Percentiles rank a stretch among this genome's conserved stretches.
phyloP scores from a whole-genome alignment of 148 eudicot species.

The Oxyria digyna region DNA sequence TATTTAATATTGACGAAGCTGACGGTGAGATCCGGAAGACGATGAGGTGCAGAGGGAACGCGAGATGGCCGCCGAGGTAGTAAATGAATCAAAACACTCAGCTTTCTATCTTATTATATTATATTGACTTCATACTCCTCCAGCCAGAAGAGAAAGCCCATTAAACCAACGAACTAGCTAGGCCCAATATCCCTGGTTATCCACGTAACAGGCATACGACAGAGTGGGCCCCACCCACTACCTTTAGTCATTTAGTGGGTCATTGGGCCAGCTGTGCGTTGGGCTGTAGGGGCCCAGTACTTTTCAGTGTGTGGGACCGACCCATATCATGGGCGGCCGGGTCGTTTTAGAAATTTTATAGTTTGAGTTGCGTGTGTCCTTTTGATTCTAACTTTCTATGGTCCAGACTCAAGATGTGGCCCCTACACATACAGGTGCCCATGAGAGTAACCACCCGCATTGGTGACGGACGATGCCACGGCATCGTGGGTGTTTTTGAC shows the following conservation, averaged over 20 bases:
- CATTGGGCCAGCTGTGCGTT: constrained; percentile 4
- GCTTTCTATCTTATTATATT: no score
- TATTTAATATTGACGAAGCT: no score
- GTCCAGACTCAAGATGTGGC: neutral
- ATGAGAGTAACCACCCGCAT: no score
- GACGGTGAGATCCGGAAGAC: no score
- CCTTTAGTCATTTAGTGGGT: neutral
- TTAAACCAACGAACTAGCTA: neutral
- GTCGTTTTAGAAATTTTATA: neutral
- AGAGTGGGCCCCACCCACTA: neutral
- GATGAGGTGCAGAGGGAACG: no score
- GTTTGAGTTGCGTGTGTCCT: neutral
- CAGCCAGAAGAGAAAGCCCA: neutral
- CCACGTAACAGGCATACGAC: neutral
- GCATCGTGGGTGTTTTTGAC: no score
- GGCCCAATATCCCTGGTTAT: neutral
- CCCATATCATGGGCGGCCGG: neutral
- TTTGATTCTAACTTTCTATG: neutral
- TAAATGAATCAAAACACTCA: no score
- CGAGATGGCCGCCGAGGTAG: no score
- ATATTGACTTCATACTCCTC: no score
- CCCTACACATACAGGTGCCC: neutral
- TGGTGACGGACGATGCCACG: no score
- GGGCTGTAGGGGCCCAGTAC: neutral
- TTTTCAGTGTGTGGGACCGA: constrained; percentile 4